These are phyloP conservation scores for Agroathelia rolfsii DNA, from an alignment of 1,284 basidiomycete genomes.

Conservation along the genomic window DNA sequence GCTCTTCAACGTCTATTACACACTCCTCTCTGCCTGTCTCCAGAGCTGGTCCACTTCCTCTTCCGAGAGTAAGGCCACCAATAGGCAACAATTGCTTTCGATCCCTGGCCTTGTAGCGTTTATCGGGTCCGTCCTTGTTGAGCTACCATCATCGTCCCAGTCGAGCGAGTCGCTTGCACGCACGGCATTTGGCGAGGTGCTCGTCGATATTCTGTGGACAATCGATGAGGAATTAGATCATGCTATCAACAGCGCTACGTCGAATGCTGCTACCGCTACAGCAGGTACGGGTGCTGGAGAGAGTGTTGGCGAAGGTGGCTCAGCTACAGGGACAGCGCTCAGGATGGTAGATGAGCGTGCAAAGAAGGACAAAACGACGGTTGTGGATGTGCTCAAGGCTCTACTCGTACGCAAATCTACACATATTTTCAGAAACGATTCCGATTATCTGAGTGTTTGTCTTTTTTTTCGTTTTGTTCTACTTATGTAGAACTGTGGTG, in stretches of 20 bases:
- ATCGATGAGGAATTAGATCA: slow-evolving; percentile 70
- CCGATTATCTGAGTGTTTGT: too few species aligned
- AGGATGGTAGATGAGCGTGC: slow-evolving; percentile 38
- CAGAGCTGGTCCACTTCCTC: slow-evolving; percentile 46
- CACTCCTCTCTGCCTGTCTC: slow-evolving; percentile 49
- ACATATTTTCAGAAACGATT: too few species aligned
- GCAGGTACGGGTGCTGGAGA: slow-evolving; percentile 14
- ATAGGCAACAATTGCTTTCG: slow-evolving; percentile 32
- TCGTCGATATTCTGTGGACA: slow-evolving; percentile 74
- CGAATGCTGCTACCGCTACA: slow-evolving; percentile 13
- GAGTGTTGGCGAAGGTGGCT: slow-evolving; percentile 25
- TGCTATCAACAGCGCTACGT: slow-evolving; percentile 35
- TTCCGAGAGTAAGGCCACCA: too few species aligned
- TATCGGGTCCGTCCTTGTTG: slow-evolving; percentile 46
- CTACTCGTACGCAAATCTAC: slow-evolving; percentile 66
- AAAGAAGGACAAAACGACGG: slow-evolving; percentile 50
- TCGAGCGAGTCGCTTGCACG: slow-evolving; percentile 27
- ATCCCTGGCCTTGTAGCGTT: slow-evolving; percentile 46
- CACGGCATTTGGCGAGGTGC: slow-evolving; percentile 47
- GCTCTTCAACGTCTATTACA: slow-evolving; percentile 55
- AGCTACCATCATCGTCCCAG: slow-evolving; percentile 58
- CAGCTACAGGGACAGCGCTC: too few species aligned
- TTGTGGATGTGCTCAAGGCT: slow-evolving; percentile 49
- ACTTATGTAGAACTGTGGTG: slow-evolving; percentile 33
- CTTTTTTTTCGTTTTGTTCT: slow-evolving; percentile 5